Evolutionary conservation across 2,329 filamentous ascomycete genomes (phyloP).

Genomic region (Huntiella decipiens): DNA sequence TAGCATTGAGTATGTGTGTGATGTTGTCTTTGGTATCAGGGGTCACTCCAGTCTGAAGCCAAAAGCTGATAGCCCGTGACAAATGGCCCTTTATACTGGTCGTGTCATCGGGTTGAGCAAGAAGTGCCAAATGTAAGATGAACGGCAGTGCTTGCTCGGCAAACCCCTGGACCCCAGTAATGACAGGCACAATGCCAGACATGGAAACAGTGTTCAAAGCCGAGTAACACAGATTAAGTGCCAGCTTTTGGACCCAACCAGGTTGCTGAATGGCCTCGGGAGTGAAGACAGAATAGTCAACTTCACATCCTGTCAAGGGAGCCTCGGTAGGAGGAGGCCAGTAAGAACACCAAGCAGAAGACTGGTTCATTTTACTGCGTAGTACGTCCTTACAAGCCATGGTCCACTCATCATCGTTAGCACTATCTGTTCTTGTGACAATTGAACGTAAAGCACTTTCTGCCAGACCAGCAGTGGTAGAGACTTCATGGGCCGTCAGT

Average conservation of each 20-base stretch:
- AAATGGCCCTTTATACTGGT: no score
- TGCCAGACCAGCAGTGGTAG: conserved; percentile 36
- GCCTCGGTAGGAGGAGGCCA: conserved; percentile 35
- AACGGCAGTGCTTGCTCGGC: conserved; percentile 63
- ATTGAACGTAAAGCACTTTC: conserved; percentile 40
- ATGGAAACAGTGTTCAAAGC: conserved; percentile 34
- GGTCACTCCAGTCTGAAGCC: conserved; percentile 29
- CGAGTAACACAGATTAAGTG: conserved; percentile 15
- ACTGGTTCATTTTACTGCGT: conserved; percentile 29
- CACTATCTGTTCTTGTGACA: conserved; percentile 31
- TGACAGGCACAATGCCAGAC: conserved; percentile 44
- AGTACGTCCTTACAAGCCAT: conserved; percentile 33
- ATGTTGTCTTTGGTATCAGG: conserved; percentile 61
- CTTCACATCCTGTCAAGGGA: background rate
- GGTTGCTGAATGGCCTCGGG: conserved; percentile 24
- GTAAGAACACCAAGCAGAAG: conserved; percentile 39
- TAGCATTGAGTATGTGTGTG: conserved; percentile 59
- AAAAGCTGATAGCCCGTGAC: no score
- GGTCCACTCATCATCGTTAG: conserved; percentile 28
- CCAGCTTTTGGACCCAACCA: conserved; percentile 44
- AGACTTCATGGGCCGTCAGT: conserved; percentile 39
- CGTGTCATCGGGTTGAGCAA: conserved; percentile 40
- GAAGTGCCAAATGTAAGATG: conserved; percentile 63
- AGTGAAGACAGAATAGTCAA: conserved; percentile 17
- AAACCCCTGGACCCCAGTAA: conserved; percentile 47